A percentile compares a stretch with the other conserved stretches of the same genome.
Evolutionary conservation across 2,329 filamentous ascomycete species (phyloP).

Genomic region (Neonectria faginata): DNA sequence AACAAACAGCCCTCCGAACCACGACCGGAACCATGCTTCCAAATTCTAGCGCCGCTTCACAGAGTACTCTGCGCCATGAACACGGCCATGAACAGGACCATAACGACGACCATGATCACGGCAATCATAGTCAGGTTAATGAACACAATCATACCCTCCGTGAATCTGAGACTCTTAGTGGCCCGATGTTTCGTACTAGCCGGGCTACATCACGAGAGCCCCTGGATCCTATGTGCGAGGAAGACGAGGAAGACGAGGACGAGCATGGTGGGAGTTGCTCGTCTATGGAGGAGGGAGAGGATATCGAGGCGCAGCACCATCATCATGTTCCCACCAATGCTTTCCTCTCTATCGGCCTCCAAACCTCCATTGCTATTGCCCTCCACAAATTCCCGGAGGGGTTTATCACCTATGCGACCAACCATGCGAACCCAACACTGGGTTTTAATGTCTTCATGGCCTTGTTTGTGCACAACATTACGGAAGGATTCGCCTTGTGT

Average conservation of each 20-base stretch:
- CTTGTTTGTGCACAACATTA: slow-evolving; percentile 97
- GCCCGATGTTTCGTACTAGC: slow-evolving; percentile 52
- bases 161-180: slow-evolving; percentile 44
- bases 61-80: slow-evolving; percentile 35
- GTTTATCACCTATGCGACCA: slow-evolving; percentile 94
- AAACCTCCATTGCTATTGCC: slow-evolving; percentile 94
- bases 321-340: slow-evolving; percentile 96
- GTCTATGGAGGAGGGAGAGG: slow-evolving; percentile 53
- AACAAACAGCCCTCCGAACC: slow-evolving; percentile 55
- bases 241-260: slow-evolving; percentile 33
- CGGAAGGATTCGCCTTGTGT: slow-evolving; percentile 94
- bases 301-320: slow-evolving; percentile 75
- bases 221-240: slow-evolving; percentile 40
- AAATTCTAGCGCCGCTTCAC: slow-evolving; percentile 9
- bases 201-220: slow-evolving; percentile 56
- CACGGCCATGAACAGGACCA: slow-evolving; percentile 38
- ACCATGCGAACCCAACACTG: slow-evolving; percentile 90
- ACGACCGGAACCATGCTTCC: slow-evolving; percentile 53
- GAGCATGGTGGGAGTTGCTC: slow-evolving; percentile 44
- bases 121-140: slow-evolving; percentile 20
- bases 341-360: slow-evolving; percentile 93
- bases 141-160: slow-evolving; percentile 42
- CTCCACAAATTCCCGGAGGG: slow-evolving; percentile 94
- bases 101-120: slow-evolving; percentile 39
- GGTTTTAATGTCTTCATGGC: slow-evolving; percentile 95